Evolutionary conservation across 495 filamentous ascomycete species (phyloP), one percentile per base, ranked within the genome.

Genomic region (Annulohypoxylon bovei): DNA sequence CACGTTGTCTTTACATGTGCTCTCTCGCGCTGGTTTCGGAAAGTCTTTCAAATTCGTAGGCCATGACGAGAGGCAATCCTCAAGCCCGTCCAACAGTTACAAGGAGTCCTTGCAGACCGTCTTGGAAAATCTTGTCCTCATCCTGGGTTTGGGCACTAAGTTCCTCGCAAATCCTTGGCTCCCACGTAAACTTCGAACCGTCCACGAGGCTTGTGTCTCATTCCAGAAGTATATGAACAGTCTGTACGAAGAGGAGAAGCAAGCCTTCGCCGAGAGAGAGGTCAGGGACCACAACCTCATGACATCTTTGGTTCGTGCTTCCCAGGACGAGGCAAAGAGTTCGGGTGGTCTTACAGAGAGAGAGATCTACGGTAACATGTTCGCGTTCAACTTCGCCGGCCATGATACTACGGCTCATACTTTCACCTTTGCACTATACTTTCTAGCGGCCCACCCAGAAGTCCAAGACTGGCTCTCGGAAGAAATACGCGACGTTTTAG

Each of bases 331-430:
- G 0, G 32, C 40, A 9, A 42, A 58, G 6, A 18, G 12, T 40
- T 47, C 32, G 39, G 49, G 40, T n/a, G 59, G 60, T 6, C 59
- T 69, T 8, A 69, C 66, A 4, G 59, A 63, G 52, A 28, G 25
- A n/a, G 66, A 64, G 60, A 81, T 87, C 14, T 82, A 79, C 20
- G 84, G 85, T 39, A 87, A 87, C 52, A 80, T 88, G 20, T 89
- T 86, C 54, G 76, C 84, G 3, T 85, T 88, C 65, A 87, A 78
- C 28, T 78, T 83, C 27, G 87, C 87, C 2, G 87, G 87, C 0
- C 84, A 85, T 63, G 86, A 89, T 58, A 87, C 86, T 0, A 87
- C 85, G 0, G 82, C 86, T 0, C 85, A 83, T 44, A 85, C 80
- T 0, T 74, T 88, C 28, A 80, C 82, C 0, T 86, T 82, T 66